These are phyloP conservation scores for Podospora didyma DNA, from an alignment of 495 filamentous ascomycete species.

Conservation along the genomic window DNA sequence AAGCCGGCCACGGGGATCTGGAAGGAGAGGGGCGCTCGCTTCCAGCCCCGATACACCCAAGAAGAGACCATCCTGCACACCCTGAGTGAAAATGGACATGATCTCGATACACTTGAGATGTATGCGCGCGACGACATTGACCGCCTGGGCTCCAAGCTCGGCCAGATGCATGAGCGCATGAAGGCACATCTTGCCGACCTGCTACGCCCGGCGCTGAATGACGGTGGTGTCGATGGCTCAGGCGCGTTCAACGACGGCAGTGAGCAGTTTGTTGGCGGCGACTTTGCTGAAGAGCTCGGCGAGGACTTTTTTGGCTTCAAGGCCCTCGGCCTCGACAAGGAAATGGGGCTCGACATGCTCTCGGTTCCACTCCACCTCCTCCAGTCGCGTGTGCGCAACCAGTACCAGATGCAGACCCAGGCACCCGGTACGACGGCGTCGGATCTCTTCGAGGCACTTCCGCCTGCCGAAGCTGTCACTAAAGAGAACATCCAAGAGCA, in stretches of 20 bases:
- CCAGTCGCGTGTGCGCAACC: constrained; percentile 81
- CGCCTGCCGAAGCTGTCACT: constrained; percentile 75
- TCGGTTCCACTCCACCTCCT: constrained; percentile 93
- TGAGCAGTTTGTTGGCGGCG: constrained; percentile 93
- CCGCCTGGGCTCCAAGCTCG: constrained; percentile 76
- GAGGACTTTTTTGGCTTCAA: constrained; percentile 99
- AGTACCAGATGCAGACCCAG: constrained; percentile 71
- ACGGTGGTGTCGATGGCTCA: constrained; percentile 77
- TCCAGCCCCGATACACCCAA: constrained; percentile 64
- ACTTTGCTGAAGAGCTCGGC: constrained; percentile 95
- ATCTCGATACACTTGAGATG: constrained; percentile 74
- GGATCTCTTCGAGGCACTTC: constrained; percentile 65
- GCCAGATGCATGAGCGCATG: constrained; percentile 86
- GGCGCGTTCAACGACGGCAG: constrained; percentile 92
- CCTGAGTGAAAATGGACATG: constrained; percentile 73
- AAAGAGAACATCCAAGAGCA: constrained; percentile 69
- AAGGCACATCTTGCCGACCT: constrained; percentile 85
- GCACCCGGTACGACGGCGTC: constrained; percentile 46
- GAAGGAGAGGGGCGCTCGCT: constrained; percentile 40
- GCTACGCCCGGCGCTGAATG: constrained; percentile 76
- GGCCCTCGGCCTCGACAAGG: constrained; percentile 84
- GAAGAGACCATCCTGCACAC: constrained; percentile 88
- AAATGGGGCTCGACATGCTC: constrained; percentile 78
- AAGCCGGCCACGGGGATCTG: constrained; percentile 40
- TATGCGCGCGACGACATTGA: constrained; percentile 96